Evolutionary conservation across 495 filamentous ascomycete species (phyloP).

Genomic region (Aspergillus bertholletiae): DNA sequence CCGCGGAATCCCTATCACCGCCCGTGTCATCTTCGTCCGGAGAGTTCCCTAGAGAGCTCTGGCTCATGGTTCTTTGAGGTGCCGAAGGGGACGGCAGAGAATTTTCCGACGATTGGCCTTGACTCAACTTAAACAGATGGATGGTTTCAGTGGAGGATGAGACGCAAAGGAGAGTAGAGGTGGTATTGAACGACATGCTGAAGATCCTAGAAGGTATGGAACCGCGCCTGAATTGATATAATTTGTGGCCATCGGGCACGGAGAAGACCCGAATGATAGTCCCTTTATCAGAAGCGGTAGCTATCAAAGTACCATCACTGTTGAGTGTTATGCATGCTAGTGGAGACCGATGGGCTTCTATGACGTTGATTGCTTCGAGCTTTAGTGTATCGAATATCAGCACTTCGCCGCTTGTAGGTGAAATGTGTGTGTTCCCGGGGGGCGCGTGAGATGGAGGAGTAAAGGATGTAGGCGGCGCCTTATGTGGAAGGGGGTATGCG

Average conservation of each 20-base stretch:
- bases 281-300: conserved; percentile 94
- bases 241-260: conserved; percentile 81
- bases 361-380: conserved; percentile 85
- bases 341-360: conserved; percentile 90
- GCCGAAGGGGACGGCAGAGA: conserved; percentile 27
- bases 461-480: conserved; percentile 59
- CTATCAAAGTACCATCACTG: conserved; percentile 86
- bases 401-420: conserved; percentile 87
- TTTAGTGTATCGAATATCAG: conserved; percentile 85
- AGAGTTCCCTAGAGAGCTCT: conserved; percentile 33
- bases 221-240: conserved; percentile 92
- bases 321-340: conserved; percentile 87
- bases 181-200: conserved; percentile 99
- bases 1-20: conserved; percentile 26
- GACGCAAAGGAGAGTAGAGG: conserved; percentile 87
- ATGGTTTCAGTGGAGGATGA: conserved; percentile 95
- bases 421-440: conserved; percentile 65
- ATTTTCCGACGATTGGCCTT: conserved; percentile 28
- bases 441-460: conserved; percentile 79
- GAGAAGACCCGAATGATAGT: conserved; percentile 96
- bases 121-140: conserved; percentile 84
- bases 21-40: conserved; percentile 34
- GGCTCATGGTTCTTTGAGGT: conserved; percentile 37
- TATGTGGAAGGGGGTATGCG: conserved; percentile 87
- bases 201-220: conserved; percentile 92